phyloP scores from a whole-genome alignment of 306 rosid genomes.

The Cicer yamashitae region DNA sequence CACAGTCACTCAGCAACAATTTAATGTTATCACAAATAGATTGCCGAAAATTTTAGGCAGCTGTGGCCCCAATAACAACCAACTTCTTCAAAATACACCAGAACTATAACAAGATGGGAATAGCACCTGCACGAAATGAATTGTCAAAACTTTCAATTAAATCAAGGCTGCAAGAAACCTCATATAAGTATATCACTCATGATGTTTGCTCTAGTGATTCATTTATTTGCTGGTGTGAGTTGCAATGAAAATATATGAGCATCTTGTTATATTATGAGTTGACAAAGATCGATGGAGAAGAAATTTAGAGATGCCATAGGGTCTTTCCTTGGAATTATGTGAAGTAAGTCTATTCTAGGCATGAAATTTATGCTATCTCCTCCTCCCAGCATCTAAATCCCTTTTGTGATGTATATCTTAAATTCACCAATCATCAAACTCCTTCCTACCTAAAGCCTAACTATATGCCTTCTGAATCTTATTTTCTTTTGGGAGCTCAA shows the following conservation, averaged over 20 bases:
- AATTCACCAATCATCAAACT: conserved; percentile 16
- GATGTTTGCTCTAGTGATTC: conserved; percentile 2
- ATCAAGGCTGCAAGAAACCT: conserved; percentile 20
- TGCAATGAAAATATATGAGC: conserved; percentile 4
- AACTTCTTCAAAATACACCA: conserved; percentile 32
- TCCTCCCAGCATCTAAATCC: conserved; percentile 33
- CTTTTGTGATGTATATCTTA: neutral
- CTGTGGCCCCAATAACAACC: conserved; percentile 7
- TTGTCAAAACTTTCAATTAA: conserved; percentile 22
- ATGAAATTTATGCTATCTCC: conserved; percentile 25
- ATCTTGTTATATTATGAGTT: conserved; percentile 13
- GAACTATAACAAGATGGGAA: neutral
- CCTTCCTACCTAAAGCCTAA: conserved; percentile 7
- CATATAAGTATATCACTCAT: neutral
- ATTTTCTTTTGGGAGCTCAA: conserved; percentile 16
- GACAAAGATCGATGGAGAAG: conserved; percentile 21
- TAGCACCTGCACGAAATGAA: conserved; percentile 15
- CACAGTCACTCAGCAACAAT: conserved; percentile 25
- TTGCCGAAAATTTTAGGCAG: neutral
- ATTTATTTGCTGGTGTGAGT: conserved; percentile 18
- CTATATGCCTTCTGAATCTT: neutral
- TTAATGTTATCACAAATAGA: conserved; percentile 25
- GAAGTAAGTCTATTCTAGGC: conserved; percentile 8
- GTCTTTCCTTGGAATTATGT: conserved; percentile 24
- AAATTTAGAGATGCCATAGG: neutral